Evolutionary conservation across 2,329 filamentous ascomycete genomes (phyloP).

Genomic region (Aspergillus luchuensis): DNA sequence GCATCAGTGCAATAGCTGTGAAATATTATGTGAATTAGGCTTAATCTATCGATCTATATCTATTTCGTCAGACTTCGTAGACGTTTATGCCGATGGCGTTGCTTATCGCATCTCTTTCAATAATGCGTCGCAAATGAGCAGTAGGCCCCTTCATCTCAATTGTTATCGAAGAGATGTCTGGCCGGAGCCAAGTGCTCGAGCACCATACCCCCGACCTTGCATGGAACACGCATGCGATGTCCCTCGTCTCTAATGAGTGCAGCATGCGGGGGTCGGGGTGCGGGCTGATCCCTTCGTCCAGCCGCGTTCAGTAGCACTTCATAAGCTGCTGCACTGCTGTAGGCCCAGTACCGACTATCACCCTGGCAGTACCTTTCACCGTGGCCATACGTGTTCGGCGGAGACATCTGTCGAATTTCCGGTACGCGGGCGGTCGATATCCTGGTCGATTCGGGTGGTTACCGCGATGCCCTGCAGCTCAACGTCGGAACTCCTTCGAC

Average conservation of each 20-base stretch:
- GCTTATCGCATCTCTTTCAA: no score
- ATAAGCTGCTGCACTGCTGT: no score
- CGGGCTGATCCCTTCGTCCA: no score
- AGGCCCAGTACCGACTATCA: no score
- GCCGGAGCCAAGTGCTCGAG: no score
- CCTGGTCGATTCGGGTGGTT: slow-evolving; percentile 9
- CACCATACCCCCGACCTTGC: no score
- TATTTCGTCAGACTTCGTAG: background rate
- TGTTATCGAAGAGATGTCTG: no score
- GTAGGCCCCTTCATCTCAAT: background rate
- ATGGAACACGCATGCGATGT: no score
- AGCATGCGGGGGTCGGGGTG: no score
- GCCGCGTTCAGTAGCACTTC: no score
- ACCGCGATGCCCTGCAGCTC: slow-evolving; percentile 14
- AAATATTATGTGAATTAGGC: background rate
- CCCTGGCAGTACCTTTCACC: background rate
- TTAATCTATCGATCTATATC: background rate
- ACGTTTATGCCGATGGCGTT: background rate
- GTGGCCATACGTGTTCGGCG: background rate
- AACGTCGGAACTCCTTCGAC: slow-evolving; percentile 7
- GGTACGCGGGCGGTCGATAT: background rate
- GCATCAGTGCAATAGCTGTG: no score
- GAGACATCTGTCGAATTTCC: background rate
- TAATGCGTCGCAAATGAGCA: background rate
- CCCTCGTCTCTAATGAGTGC: no score